Evolutionary conservation across 441 rosid genomes (phyloP), one percentile per base, ranked within the genome.

Genomic region (Codiaeum variegatum): DNA sequence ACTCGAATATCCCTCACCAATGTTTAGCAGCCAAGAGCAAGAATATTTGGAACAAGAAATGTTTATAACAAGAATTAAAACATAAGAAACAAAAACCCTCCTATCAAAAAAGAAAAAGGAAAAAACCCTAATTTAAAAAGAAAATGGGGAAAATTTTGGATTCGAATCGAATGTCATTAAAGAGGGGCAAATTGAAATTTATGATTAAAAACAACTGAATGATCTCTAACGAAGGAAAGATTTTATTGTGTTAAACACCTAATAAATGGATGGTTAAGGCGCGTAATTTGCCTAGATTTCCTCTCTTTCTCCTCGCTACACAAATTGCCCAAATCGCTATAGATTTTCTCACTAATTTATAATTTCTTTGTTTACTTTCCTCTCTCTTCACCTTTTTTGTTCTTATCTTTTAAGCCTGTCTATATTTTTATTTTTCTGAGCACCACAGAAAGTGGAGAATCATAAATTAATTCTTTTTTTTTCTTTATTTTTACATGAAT

Each of bases 1-100:
- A 52, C 23, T 28, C 42, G 63, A 73, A 64, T 73, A 73, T 59
- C 67, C 67, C 56, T 70, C 38, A 1, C 62, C 23, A 23, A 19
- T 54, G 2, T 51, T 23, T 21, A 49, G 44, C 21, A 67, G 11
- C 44, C 28, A 32, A 23, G 19, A 47, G 10, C 42, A 69, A 36
- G 21, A 36, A 47, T 47, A 3, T 9, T 5, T 40, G 3, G n/a
- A 5, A 9, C n/a, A n/a, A 1, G 3, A 0, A 51, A 67, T 67
- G 24, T 49, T 23, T 11, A 2, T 3, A 65, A 19, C 3, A 3
- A 21, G 8, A 68, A 55, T 24, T 40, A 36, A 7, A 19, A 29
- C 5, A 70, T 19, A 40, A 24, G 18, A 66, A 65, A 19, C 23
- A 29, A 11, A 38, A 70, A 70, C 56, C 66, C 66, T 59, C 42